phyloP scores from a whole-genome alignment of 306 rosid genomes.

The Albizia julibrissin region DNA sequence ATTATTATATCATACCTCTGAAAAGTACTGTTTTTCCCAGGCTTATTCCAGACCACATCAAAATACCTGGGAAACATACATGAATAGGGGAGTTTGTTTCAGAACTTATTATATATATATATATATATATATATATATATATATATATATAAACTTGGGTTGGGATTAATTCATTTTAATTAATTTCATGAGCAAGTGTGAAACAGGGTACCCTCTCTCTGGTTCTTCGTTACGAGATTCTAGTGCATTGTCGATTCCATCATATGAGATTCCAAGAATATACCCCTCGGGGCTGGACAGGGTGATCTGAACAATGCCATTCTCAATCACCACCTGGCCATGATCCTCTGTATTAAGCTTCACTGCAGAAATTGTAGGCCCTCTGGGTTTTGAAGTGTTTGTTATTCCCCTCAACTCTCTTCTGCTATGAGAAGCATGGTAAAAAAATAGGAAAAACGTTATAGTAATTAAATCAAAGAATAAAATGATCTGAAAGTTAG shows the following conservation, averaged over 20 bases:
- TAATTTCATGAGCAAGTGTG: not conserved
- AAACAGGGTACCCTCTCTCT: slow-evolving; percentile 66
- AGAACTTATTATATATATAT: not conserved
- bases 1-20: slow-evolving; percentile 47
- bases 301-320: slow-evolving; percentile 63
- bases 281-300: slow-evolving; percentile 65
- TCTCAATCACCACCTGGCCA: slow-evolving; percentile 49
- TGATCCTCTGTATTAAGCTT: slow-evolving; percentile 20
- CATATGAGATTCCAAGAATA: slow-evolving; percentile 57
- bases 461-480: not conserved
- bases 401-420: not conserved
- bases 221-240: slow-evolving; percentile 33
- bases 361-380: slow-evolving; percentile 5
- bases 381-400: not conserved
- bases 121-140: too few species aligned
- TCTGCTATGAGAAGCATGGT: slow-evolving; percentile 5
- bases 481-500: not conserved
- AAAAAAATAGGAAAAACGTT: not conserved
- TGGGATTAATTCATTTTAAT: not conserved
- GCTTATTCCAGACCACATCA: slow-evolving; percentile 68
- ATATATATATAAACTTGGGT: not conserved
- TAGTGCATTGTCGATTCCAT: slow-evolving; percentile 63
- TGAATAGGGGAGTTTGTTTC: not conserved
- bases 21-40: not conserved
- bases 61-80: slow-evolving; percentile 54